phyloP scores from a whole-genome alignment of 2,329 filamentous ascomycete genomes.

The Colletotrichum tropicicola region DNA sequence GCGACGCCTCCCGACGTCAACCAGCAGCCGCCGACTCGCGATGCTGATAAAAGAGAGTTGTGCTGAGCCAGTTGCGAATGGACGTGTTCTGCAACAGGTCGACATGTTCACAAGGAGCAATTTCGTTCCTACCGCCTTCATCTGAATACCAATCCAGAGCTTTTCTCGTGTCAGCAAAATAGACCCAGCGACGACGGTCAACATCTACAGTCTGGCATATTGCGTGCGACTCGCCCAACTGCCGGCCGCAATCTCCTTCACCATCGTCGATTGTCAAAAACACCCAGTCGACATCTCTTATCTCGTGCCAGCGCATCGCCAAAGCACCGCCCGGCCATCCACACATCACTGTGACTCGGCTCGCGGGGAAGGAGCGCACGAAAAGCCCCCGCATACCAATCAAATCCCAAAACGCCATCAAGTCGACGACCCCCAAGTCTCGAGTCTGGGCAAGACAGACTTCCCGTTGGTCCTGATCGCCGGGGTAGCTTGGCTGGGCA shows the following conservation, averaged over 20 bases:
- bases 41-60: neutral
- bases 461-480: constrained; percentile 24
- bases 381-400: neutral
- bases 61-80: no score
- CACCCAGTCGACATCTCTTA: neutral
- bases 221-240: no score
- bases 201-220: no score
- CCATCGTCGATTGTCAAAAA: neutral
- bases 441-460: neutral
- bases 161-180: no score
- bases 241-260: no score
- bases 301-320: neutral
- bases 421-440: neutral
- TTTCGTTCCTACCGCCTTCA: no score
- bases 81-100: no score
- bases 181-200: no score
- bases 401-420: neutral
- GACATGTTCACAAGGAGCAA: no score
- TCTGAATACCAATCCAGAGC: no score
- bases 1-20: neutral
- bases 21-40: neutral
- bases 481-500: constrained; percentile 9
- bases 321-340: neutral
- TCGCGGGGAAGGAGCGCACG: constrained; percentile 6
- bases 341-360: neutral